phyloP scores from a whole-genome alignment of 2,329 filamentous ascomycete genomes.

The Dendrostoma leiphaemia region DNA sequence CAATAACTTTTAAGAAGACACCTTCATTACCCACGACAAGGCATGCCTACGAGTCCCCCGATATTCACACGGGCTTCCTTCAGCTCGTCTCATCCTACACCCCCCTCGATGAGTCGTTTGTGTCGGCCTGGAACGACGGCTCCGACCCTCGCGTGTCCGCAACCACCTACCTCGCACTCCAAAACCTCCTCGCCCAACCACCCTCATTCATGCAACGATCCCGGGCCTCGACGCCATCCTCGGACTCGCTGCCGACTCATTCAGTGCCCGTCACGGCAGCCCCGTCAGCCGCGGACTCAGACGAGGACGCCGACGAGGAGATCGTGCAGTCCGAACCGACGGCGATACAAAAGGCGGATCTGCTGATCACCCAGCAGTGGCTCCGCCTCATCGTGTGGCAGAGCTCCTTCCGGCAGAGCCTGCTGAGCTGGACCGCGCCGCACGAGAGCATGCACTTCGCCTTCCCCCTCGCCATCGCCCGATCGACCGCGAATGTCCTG shows the following conservation, averaged over 20 bases:
- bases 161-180: slow-evolving; percentile 34
- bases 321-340: slow-evolving; percentile 50
- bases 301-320: slow-evolving; percentile 38
- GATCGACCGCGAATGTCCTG: slow-evolving; percentile 49
- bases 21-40: slow-evolving; percentile 52
- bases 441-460: slow-evolving; percentile 61
- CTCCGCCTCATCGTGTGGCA: slow-evolving; percentile 71
- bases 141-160: slow-evolving; percentile 34
- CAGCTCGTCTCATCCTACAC: slow-evolving; percentile 60
- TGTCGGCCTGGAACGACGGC: slow-evolving; percentile 63
- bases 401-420: slow-evolving; percentile 63
- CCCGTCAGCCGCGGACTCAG: slow-evolving; percentile 9
- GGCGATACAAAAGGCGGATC: slow-evolving; percentile 66
- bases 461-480: slow-evolving; percentile 60
- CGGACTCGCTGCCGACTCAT: slow-evolving; percentile 26
- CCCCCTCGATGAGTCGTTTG: slow-evolving; percentile 62
- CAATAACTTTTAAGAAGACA: slow-evolving; percentile 59
- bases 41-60: slow-evolving; percentile 49
- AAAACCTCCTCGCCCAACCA: slow-evolving; percentile 31
- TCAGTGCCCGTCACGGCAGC: slow-evolving; percentile 12
- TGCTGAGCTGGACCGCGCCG: slow-evolving; percentile 56
- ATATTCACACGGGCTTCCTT: slow-evolving; percentile 56
- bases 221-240: slow-evolving; percentile 22
- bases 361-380: slow-evolving; percentile 70
- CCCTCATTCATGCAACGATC: slow-evolving; percentile 29